A percentile compares a stretch with the other conserved stretches of the same genome.
These are phyloP conservation scores for Plasmodium vivax DNA, from an alignment of 169 alveolate species.

Conservation along the genomic window DNA sequence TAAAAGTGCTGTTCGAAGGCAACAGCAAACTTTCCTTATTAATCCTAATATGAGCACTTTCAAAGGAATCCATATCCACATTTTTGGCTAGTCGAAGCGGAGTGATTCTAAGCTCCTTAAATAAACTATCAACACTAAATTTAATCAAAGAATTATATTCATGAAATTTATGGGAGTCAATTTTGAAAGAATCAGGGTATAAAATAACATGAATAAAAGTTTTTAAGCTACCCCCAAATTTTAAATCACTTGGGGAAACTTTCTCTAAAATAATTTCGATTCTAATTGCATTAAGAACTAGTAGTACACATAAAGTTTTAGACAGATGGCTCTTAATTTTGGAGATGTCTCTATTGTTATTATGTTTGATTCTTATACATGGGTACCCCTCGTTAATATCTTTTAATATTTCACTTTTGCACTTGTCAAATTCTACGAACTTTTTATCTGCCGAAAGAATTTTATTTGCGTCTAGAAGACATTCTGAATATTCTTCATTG, in stretches of 20 bases:
- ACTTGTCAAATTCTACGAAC: slow-evolving; percentile 30
- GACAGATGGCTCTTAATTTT: slow-evolving; percentile 54
- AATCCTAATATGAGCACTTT: slow-evolving; percentile 4
- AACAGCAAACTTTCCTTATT: slow-evolving; percentile 5
- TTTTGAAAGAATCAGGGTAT: slow-evolving; percentile 70
- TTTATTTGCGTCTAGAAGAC: neutral
- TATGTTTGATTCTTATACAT: slow-evolving; percentile 66
- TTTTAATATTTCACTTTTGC: slow-evolving; percentile 56
- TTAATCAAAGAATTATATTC: slow-evolving; percentile 66
- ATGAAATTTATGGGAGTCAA: slow-evolving; percentile 63
- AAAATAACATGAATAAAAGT: slow-evolving; percentile 65
- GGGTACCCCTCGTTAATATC: slow-evolving; percentile 69
- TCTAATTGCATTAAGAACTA: slow-evolving; percentile 60
- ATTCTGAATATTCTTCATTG: slow-evolving; percentile 9
- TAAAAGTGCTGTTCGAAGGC: neutral
- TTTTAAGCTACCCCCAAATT: slow-evolving; percentile 69
- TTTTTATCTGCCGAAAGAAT: slow-evolving; percentile 44
- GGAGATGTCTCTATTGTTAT: slow-evolving; percentile 52
- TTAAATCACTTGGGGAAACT: slow-evolving; percentile 33
- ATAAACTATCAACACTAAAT: slow-evolving; percentile 47
- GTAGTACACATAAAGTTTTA: slow-evolving; percentile 43
- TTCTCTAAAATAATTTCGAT: slow-evolving; percentile 65
- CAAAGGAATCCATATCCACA: slow-evolving; percentile 31
- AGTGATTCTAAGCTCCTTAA: slow-evolving; percentile 52
- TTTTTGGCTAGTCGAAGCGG: slow-evolving; percentile 48